These are phyloP conservation scores for Colletotrichum chrysophilum DNA, from an alignment of 2,329 filamentous ascomycete genomes.

Conservation along the genomic window DNA sequence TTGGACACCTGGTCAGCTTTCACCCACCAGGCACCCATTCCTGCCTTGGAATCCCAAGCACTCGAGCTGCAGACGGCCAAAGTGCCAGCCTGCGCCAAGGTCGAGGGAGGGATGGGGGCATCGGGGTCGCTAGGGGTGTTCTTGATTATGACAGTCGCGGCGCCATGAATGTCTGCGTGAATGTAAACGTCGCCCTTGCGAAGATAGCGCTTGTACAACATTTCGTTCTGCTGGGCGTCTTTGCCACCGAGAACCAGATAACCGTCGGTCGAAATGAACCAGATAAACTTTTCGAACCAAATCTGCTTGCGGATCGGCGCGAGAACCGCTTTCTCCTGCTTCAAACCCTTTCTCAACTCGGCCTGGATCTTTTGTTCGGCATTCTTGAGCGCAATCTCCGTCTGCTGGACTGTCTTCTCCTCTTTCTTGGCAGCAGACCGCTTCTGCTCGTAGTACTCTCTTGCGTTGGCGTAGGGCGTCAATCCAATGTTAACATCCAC, in stretches of 20 bases:
- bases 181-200: constrained; percentile 91
- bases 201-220: constrained; percentile 86
- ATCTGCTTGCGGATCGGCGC: constrained; percentile 82
- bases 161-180: constrained; percentile 86
- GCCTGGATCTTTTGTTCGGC: constrained; percentile 87
- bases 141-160: constrained; percentile 86
- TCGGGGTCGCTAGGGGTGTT: constrained; percentile 80
- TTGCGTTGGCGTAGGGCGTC: constrained; percentile 87
- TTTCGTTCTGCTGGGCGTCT: constrained; percentile 88
- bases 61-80: constrained; percentile 83
- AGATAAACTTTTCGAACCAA: constrained; percentile 98
- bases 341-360: constrained; percentile 85
- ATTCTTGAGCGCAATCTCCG: constrained; percentile 82
- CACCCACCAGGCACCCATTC: constrained; percentile 97
- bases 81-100: constrained; percentile 87
- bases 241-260: constrained; percentile 91
- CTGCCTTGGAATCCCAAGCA: constrained; percentile 95
- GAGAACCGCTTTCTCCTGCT: constrained; percentile 88
- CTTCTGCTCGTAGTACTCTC: constrained; percentile 91
- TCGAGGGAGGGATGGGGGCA: constrained; percentile 89
- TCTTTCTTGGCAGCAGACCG: constrained; percentile 85
- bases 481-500: constrained; percentile 87
- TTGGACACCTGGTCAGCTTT: constrained; percentile 90
- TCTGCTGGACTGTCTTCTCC: constrained; percentile 83
- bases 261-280: constrained; percentile 94